phyloP scores from a whole-genome alignment of 768 basidiomycete genomes.

The Mycena rebaudengoi region DNA sequence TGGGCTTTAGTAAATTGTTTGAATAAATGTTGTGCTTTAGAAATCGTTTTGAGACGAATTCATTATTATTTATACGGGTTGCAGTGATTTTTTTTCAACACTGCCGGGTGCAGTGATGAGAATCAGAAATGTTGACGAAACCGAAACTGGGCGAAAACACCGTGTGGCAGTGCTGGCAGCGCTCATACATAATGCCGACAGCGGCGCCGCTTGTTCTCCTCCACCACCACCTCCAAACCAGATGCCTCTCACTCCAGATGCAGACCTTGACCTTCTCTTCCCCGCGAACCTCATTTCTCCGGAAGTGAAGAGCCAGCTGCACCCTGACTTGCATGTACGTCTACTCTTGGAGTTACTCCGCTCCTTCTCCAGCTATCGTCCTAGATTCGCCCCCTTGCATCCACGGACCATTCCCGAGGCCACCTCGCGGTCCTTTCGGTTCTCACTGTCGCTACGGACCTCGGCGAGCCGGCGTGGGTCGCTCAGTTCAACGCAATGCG shows the following conservation, averaged over 20 bases:
- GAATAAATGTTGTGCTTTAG: too few relatives aligned
- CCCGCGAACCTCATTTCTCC: conserved; percentile 72
- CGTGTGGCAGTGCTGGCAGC: conserved; percentile 11
- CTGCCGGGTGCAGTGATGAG: too few relatives aligned
- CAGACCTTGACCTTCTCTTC: conserved; percentile 81
- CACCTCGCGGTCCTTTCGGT: conserved; percentile 86
- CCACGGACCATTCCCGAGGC: conserved; percentile 81
- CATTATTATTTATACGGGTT: too few relatives aligned
- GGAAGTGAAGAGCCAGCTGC: conserved; percentile 67
- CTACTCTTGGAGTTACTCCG: neutral
- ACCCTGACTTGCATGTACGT: conserved; percentile 73
- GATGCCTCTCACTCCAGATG: conserved; percentile 64
- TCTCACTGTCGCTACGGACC: conserved; percentile 74
- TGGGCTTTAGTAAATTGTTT: too few relatives aligned
- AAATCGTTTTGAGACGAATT: too few relatives aligned
- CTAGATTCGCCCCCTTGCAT: conserved; percentile 90
- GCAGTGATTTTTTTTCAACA: too few relatives aligned
- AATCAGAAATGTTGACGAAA: too few relatives aligned
- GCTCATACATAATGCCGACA: neutral
- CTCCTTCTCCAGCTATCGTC: neutral
- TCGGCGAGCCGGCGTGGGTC: conserved; percentile 72
- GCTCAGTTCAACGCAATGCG: conserved; percentile 73
- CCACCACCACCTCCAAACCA: conserved; percentile 12
- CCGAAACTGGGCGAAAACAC: conserved; percentile 8
- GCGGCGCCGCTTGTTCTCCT: neutral